These are phyloP conservation scores for Neopestalotiopsis clavispora DNA, from an alignment of 2,329 filamentous ascomycete genomes.

Conservation along the genomic window DNA sequence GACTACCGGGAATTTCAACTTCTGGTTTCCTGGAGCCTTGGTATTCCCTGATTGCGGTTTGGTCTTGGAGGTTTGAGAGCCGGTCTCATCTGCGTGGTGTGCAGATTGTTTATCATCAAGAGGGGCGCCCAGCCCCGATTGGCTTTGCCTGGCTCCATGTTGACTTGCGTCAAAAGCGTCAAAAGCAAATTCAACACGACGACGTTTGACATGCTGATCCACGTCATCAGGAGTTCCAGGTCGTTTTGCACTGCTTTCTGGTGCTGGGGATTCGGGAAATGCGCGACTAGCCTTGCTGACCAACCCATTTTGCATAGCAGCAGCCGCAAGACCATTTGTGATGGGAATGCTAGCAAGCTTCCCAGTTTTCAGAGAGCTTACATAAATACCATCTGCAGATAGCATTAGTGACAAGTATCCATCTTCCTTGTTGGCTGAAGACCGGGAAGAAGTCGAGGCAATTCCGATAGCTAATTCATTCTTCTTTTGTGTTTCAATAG, in stretches of 20 bases:
- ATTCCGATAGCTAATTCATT: background rate
- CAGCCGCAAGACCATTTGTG: constrained; percentile 42
- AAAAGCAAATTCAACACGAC: constrained; percentile 30
- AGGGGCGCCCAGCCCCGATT: constrained; percentile 9
- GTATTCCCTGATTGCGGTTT: constrained; percentile 40
- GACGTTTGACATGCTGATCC: constrained; percentile 31
- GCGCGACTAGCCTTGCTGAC: constrained; percentile 32
- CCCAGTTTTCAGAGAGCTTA: constrained; percentile 47
- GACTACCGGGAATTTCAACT: constrained; percentile 72
- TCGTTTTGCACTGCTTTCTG: background rate
- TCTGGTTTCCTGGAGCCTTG: constrained; percentile 44
- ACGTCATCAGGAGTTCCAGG: constrained; percentile 4
- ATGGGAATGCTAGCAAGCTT: constrained; percentile 43
- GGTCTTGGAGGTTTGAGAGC: constrained; percentile 25
- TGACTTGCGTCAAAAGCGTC: constrained; percentile 3
- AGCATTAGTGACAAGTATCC: background rate
- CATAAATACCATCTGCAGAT: constrained; percentile 43
- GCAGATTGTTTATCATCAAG: constrained; percentile 8
- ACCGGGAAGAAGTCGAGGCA: background rate
- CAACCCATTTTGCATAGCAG: constrained; percentile 45
- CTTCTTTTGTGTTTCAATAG: too few relatives aligned
- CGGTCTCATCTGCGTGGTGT: constrained; percentile 22
- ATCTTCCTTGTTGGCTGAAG: too few relatives aligned
- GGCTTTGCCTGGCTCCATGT: constrained; percentile 5
- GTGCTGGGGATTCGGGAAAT: background rate